Evolutionary conservation across 1,284 basidiomycete species (phyloP).

Genomic region (Microbotryum violaceum): DNA sequence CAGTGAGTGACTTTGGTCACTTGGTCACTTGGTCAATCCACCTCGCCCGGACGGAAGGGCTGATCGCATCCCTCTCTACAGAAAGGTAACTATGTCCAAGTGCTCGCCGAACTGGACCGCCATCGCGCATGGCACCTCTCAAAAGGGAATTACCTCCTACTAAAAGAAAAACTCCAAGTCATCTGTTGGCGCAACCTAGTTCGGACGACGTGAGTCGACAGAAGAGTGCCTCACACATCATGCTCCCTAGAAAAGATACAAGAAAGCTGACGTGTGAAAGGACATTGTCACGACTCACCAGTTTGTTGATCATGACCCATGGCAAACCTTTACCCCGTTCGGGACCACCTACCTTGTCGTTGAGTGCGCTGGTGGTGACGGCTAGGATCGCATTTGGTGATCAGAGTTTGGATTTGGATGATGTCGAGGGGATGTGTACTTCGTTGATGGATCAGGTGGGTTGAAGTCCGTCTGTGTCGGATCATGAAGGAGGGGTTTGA

Average conservation of each 20-base stretch:
- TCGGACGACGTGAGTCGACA: slow-evolving; percentile 36
- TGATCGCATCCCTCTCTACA: slow-evolving; percentile 10
- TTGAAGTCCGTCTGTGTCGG: neutral
- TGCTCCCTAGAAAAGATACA: too few species aligned
- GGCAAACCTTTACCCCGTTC: slow-evolving; percentile 21
- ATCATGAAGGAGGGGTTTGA: neutral
- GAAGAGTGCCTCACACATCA: too few species aligned
- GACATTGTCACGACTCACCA: neutral
- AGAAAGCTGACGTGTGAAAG: too few species aligned
- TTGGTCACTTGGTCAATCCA: neutral
- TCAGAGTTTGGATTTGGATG: slow-evolving; percentile 37
- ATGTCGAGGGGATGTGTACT: slow-evolving; percentile 42
- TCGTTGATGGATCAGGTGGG: slow-evolving; percentile 43
- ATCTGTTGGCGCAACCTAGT: slow-evolving; percentile 44
- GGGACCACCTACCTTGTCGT: slow-evolving; percentile 39
- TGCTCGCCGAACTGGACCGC: slow-evolving; percentile 35
- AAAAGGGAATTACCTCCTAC: slow-evolving; percentile 40
- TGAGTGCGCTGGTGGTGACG: slow-evolving; percentile 35
- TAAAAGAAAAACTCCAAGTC: slow-evolving; percentile 42
- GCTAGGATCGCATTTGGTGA: slow-evolving; percentile 40
- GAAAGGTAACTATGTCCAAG: slow-evolving; percentile 37
- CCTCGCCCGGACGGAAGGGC: neutral
- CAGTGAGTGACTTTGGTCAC: neutral
- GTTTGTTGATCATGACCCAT: slow-evolving; percentile 22
- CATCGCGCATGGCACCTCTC: slow-evolving; percentile 39